Percentiles rank a stretch among this genome's conserved stretches.
These are phyloP conservation scores for Berberis thunbergii DNA, from an alignment of 164 flowering plant species.

Conservation along the genomic window DNA sequence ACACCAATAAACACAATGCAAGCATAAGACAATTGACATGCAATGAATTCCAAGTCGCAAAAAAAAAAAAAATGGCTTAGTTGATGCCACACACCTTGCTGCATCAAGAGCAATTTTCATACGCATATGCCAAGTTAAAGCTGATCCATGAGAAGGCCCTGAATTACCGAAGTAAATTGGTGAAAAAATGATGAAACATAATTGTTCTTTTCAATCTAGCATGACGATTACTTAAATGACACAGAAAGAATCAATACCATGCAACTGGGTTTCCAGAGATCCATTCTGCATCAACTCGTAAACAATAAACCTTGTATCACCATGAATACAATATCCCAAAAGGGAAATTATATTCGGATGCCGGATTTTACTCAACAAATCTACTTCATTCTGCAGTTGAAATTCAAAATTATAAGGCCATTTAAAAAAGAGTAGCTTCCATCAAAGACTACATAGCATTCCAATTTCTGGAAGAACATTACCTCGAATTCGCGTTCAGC, in stretches of 20 bases:
- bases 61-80: neutral
- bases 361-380: conserved; percentile 54
- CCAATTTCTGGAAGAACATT: neutral
- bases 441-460: neutral
- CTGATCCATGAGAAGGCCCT: conserved; percentile 78
- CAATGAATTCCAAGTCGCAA: neutral
- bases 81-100: conserved; percentile 52
- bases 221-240: neutral
- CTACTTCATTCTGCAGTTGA: conserved; percentile 73
- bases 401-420: neutral
- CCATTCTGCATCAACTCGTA: conserved; percentile 93
- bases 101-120: conserved; percentile 92
- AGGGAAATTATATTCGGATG: conserved; percentile 76
- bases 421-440: neutral
- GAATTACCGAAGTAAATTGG: conserved; percentile 5
- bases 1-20: conserved; percentile 11
- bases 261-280: conserved; percentile 68
- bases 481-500: conserved; percentile 79
- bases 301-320: conserved; percentile 53
- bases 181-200: neutral
- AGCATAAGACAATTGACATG: neutral
- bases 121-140: conserved; percentile 72
- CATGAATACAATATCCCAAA: conserved; percentile 56
- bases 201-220: neutral
- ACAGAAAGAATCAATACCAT: conserved; percentile 41